A percentile compares a stretch with the other conserved stretches of the same genome.
phyloP scores from a whole-genome alignment of 202 grass and related monocot species.

The Carex arenaria region DNA sequence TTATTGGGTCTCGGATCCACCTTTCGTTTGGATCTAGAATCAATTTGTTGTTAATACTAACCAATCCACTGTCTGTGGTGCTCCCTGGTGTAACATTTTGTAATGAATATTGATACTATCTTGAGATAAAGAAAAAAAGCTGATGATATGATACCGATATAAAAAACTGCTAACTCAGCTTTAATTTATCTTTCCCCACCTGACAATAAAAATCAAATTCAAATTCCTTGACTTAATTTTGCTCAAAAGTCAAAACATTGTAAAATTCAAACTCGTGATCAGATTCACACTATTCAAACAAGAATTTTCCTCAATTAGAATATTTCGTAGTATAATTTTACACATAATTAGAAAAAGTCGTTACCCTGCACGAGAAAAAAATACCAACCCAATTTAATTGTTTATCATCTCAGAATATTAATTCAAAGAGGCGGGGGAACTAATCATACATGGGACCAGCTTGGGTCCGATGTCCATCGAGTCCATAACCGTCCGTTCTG shows the following conservation, averaged over 20 bases:
- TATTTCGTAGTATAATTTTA: background rate
- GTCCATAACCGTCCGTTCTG: too few species aligned
- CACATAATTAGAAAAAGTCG: background rate
- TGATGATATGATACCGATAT: background rate
- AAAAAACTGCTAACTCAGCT: background rate
- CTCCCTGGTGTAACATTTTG: background rate
- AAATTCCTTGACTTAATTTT: background rate
- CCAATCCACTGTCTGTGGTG: background rate
- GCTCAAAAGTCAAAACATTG: background rate
- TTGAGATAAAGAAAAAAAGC: background rate
- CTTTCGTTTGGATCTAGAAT: background rate
- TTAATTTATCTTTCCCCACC: background rate
- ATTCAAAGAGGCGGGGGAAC: background rate
- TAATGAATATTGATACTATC: too few species aligned
- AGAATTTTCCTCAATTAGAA: background rate
- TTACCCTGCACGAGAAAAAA: background rate
- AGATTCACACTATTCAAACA: background rate
- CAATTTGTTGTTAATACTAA: background rate
- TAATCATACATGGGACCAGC: background rate
- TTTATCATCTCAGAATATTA: background rate
- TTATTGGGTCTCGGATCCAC: constrained; percentile 12
- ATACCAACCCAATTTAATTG: background rate
- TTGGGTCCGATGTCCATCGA: too few species aligned
- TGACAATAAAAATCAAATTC: background rate
- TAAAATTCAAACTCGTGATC: background rate